Base-by-base conservation (phyloP, 1,284 basidiomycete genomes). In the Porogramme epimiltina region DNA sequence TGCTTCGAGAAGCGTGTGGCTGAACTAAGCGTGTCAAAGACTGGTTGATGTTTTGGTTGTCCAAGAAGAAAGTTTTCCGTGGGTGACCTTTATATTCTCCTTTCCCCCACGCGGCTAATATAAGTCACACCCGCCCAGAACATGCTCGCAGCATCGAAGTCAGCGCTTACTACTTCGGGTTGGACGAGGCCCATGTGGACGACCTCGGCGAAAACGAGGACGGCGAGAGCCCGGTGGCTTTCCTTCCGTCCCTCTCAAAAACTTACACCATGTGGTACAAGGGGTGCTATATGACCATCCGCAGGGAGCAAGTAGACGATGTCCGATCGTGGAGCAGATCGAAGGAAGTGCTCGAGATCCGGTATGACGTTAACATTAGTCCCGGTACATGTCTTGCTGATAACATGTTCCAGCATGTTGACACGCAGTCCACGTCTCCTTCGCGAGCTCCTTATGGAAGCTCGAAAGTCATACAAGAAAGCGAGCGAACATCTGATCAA, bases 231-330 rank as follows among this genome's bases (percentile, higher is more conserved):
- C 73, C 71, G 49, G 60, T 84, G 22, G 58, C 73, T 0, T 85
- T 77, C 61, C 63, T 82, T 5, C 84, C 84, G 1, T 71, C 76
- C 0, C 53, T 74, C 3, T 68, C 72, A 5, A 67, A 69, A 8
- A 71, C 73, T 3, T 77, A 82, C 46, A 66, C 71, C 0, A 59
- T 83, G 25, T 84, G 79, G 77, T 78, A 80, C 56, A 75, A 76
- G 47, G 58, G 70, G 4, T 73, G 70, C 16, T 81, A 77, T 73
- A 71, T 84, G 62, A 65, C 65, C 3, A 62, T 84, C 34, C 72
- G 65, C 4, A 76, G 79, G 10, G 59, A 55, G 18, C 62, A 67
- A 38, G 62, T 65, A 8, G 62, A 74, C 23, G 56, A 56, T n/a
- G 52, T 54, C 26, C 13, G 67, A 64, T 37, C 10, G 10, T n/a